Conservation (phyloP, 164 flowering plant species). For the Santalum album region DNA sequence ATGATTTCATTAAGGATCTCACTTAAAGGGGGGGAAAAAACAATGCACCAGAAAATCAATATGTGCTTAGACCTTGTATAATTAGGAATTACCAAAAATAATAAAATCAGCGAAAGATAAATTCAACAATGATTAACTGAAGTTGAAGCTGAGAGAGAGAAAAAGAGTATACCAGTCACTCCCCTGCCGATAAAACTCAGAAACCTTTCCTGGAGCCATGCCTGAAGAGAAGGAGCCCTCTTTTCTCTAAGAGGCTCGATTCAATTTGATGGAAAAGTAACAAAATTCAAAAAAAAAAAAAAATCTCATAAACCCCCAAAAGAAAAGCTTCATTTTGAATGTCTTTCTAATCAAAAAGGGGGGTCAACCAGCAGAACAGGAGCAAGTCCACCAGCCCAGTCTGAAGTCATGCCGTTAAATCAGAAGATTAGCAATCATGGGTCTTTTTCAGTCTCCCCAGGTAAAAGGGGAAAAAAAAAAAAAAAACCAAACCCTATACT, state of each 20-base stretch:
- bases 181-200: slow-evolving; percentile 42
- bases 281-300: neutral
- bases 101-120: too few species aligned
- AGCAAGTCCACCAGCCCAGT: neutral
- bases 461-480: slow-evolving; percentile 1
- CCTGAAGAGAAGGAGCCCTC: neutral
- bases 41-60: neutral
- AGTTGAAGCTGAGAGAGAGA: slow-evolving; percentile 4
- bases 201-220: slow-evolving; percentile 49
- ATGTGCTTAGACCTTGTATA: neutral
- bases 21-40: neutral
- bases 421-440: neutral
- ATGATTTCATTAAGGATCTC: neutral
- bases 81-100: neutral
- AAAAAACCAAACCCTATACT: neutral
- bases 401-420: neutral
- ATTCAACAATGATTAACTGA: neutral
- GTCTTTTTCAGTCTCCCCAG: slow-evolving; percentile 10
- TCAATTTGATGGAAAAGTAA: neutral
- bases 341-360: neutral
- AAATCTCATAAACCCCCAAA: neutral
- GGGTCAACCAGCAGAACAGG: neutral
- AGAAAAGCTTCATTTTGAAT: neutral
- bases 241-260: slow-evolving; percentile 2
- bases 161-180: slow-evolving; percentile 41